Conservation (phyloP, 805 yeast genomes). For the Cyberlindnera subsufficiens region DNA sequence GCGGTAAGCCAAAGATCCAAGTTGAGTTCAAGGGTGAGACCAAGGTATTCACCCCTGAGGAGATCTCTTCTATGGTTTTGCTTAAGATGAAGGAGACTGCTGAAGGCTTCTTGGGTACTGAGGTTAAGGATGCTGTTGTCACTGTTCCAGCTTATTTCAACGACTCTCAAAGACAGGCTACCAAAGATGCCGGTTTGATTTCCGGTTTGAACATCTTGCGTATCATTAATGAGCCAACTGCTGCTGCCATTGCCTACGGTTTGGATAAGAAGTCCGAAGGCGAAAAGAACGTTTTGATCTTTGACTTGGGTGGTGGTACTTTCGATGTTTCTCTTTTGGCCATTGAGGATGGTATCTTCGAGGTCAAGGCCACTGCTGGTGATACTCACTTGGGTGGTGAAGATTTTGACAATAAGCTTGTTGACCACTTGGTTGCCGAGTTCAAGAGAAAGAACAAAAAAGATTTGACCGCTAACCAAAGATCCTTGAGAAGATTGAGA, state of each 20-base stretch:
- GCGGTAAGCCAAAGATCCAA: slow-evolving; percentile 70
- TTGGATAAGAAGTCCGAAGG: slow-evolving; percentile 69
- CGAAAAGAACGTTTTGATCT: slow-evolving; percentile 84
- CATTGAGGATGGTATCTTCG: slow-evolving; percentile 94
- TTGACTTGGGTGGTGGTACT: slow-evolving; percentile 98
- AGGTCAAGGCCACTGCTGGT: slow-evolving; percentile 81
- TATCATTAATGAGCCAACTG: slow-evolving; percentile 20
- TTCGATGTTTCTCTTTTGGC: slow-evolving; percentile 90
- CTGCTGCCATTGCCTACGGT: slow-evolving; percentile 57
- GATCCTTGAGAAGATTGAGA: slow-evolving; percentile 96
- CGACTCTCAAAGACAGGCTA: slow-evolving; percentile 20
- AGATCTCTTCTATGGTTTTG: slow-evolving; percentile 89
- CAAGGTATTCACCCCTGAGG: slow-evolving; percentile 89
- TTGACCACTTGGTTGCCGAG: slow-evolving; percentile 86
- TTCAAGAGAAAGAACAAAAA: slow-evolving; percentile 97
- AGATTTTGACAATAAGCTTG: slow-evolving; percentile 58
- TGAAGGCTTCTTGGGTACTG: slow-evolving; percentile 80
- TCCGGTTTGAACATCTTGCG: slow-evolving; percentile 19
- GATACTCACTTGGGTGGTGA: slow-evolving; percentile 20
- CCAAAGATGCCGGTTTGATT: slow-evolving; percentile 18
- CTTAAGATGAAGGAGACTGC: slow-evolving; percentile 90
- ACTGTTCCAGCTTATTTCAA: slow-evolving; percentile 20
- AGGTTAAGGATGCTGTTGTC: slow-evolving; percentile 86
- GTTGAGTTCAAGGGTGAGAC: slow-evolving; percentile 61
- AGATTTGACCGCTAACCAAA: slow-evolving; percentile 86